Evolutionary conservation across 2,329 filamentous ascomycete species (phyloP).

Genomic region (Mycocentrospora acerina): DNA sequence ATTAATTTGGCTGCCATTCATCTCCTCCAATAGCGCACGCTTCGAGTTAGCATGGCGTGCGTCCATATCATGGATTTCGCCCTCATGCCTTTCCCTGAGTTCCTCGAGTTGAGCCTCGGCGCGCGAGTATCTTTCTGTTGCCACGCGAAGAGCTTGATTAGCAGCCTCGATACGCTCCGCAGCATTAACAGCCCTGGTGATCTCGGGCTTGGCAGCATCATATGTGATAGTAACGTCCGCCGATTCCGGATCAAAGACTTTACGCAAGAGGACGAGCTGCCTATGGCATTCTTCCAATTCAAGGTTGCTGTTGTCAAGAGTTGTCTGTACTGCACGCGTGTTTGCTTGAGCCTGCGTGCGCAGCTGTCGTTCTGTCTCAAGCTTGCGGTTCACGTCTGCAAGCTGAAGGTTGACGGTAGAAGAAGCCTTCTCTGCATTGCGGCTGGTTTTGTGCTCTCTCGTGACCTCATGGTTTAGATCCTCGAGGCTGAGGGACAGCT

Average conservation of each 20-base stretch:
- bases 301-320: conserved; percentile 75
- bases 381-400: conserved; percentile 82
- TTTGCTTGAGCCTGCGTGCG: conserved; percentile 83
- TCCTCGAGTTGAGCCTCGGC: conserved; percentile 82
- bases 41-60: conserved; percentile 62
- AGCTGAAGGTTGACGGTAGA: conserved; percentile 80
- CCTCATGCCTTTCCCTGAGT: conserved; percentile 71
- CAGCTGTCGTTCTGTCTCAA: conserved; percentile 87
- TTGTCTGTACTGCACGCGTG: conserved; percentile 74
- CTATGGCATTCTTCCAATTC: conserved; percentile 79
- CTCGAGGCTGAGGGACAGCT: conserved; percentile 82
- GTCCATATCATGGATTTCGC: conserved; percentile 68
- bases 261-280: conserved; percentile 80
- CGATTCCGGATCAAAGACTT: conserved; percentile 78
- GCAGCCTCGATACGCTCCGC: conserved; percentile 83
- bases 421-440: conserved; percentile 85
- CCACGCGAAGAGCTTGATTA: conserved; percentile 84
- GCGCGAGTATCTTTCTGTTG: conserved; percentile 75
- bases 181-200: conserved; percentile 69
- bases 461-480: conserved; percentile 91
- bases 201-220: conserved; percentile 69
- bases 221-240: conserved; percentile 65
- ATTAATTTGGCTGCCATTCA: conserved; percentile 78
- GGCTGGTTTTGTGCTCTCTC: conserved; percentile 83
- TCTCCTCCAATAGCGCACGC: conserved; percentile 81